Evolutionary conservation across 306 rosid genomes (phyloP).

Genomic region (Corylus avellana): DNA sequence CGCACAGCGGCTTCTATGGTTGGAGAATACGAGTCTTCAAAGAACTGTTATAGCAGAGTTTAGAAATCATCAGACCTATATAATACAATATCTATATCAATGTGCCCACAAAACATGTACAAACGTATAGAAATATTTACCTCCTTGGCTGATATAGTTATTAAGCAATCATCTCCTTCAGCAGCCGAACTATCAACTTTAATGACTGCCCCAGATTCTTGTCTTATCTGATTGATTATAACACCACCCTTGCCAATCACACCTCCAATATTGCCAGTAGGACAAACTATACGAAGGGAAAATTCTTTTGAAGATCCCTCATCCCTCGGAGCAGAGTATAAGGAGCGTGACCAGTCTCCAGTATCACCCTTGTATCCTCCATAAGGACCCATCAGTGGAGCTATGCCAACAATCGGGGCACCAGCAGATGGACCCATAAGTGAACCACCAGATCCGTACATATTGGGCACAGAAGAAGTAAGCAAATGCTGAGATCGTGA

Average conservation of each 20-base stretch:
- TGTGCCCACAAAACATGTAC: constrained; percentile 1
- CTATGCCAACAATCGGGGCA: constrained; percentile 79
- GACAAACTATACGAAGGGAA: constrained; percentile 82
- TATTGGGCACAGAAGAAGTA: constrained; percentile 57
- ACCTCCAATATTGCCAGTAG: constrained; percentile 86
- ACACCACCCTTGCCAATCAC: constrained; percentile 98
- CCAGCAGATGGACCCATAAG: constrained; percentile 72
- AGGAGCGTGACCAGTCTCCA: constrained; percentile 88
- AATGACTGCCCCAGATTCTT: constrained; percentile 87
- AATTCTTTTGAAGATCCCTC: constrained; percentile 83
- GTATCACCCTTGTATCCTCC: constrained; percentile 87
- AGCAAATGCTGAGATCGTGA: constrained; percentile 93
- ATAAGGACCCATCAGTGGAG: constrained; percentile 76
- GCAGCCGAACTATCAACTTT: constrained; percentile 92
- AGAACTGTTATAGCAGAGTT: constrained; percentile 55
- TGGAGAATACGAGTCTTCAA: constrained; percentile 80
- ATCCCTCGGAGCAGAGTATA: constrained; percentile 92
- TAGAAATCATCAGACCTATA: constrained; percentile 24
- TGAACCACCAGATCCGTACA: constrained; percentile 62
- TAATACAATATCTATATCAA: constrained; percentile 4
- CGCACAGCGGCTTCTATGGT: constrained; percentile 92
- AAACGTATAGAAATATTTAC: constrained; percentile 40
- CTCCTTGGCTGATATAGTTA: constrained; percentile 85
- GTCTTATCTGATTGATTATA: constrained; percentile 91
- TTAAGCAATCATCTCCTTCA: constrained; percentile 88